These are phyloP conservation scores for Tephrocybe sp. DNA, from an alignment of 768 basidiomycete genomes.

Conservation along the genomic window DNA sequence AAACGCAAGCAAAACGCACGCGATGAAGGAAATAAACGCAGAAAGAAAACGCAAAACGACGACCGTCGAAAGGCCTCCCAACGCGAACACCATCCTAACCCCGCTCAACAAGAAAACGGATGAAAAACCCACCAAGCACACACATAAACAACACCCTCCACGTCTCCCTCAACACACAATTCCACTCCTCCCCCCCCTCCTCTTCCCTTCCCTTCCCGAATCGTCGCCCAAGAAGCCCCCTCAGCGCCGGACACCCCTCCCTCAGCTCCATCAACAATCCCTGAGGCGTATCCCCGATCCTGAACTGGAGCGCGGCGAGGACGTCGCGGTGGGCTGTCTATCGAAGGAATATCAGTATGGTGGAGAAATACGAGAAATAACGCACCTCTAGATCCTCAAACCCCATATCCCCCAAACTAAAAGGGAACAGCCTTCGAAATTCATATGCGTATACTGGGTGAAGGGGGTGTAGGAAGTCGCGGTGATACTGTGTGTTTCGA, in stretches of 20 bases:
- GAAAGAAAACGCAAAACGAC: constrained; percentile 1
- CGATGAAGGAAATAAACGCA: neutral
- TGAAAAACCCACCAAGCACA: constrained; percentile 39
- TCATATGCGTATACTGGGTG: constrained; percentile 50
- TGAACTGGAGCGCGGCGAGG: constrained; percentile 44
- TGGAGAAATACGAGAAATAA: neutral
- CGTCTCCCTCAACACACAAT: constrained; percentile 38
- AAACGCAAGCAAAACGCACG: neutral
- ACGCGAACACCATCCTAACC: no score
- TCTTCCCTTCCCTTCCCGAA: neutral
- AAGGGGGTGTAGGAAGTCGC: constrained; percentile 60
- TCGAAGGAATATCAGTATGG: neutral
- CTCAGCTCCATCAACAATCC: constrained; percentile 60
- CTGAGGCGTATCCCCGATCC: constrained; percentile 53
- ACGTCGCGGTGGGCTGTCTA: constrained; percentile 61
- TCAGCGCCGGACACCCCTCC: constrained; percentile 53
- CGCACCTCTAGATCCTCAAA: constrained; percentile 57
- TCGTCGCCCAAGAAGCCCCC: constrained; percentile 28
- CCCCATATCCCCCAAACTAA: constrained; percentile 33
- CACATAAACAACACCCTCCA: constrained; percentile 53
- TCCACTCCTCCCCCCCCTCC: constrained; percentile 45
- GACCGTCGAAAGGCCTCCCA: no score
- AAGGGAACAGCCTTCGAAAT: constrained; percentile 50
- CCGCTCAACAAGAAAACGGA: no score
- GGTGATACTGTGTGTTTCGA: constrained; percentile 49